These are phyloP conservation scores for Mucor saturninus DNA, from an alignment of 371 early-diverging fungal species.

Conservation along the genomic window DNA sequence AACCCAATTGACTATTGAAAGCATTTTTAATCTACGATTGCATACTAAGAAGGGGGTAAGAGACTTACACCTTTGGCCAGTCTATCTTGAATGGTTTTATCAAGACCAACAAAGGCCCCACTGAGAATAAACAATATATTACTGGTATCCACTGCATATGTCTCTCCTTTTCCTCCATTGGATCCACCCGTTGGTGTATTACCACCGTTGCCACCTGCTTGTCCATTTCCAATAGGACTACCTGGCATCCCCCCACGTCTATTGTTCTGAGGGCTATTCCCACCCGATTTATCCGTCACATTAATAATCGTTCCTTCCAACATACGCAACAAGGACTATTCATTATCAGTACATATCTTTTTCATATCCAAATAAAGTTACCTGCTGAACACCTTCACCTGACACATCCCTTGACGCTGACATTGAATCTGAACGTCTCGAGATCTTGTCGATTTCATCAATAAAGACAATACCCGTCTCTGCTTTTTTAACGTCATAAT, in stretches of 20 bases:
- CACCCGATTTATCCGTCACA: constrained; percentile 80
- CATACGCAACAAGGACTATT: constrained; percentile 75
- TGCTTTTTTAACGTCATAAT: constrained; percentile 84
- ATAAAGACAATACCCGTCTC: constrained; percentile 92
- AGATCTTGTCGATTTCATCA: constrained; percentile 92
- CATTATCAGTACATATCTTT: too few relatives aligned
- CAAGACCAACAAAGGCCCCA: constrained; percentile 90
- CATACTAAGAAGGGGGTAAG: too few relatives aligned
- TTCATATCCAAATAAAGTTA: background rate
- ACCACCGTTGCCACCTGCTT: constrained; percentile 48
- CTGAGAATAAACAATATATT: constrained; percentile 90
- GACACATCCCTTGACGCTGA: constrained; percentile 85
- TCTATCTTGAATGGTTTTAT: constrained; percentile 79
- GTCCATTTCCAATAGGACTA: constrained; percentile 27
- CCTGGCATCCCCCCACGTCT: constrained; percentile 42
- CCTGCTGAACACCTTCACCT: constrained; percentile 94
- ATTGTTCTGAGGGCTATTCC: constrained; percentile 37
- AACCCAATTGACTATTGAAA: constrained; percentile 70
- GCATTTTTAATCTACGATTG: too few relatives aligned
- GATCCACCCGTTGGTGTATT: constrained; percentile 10
- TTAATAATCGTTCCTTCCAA: constrained; percentile 87
- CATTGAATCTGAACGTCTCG: constrained; percentile 73
- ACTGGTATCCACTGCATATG: constrained; percentile 84
- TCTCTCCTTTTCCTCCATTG: constrained; percentile 68
- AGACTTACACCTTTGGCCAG: constrained; percentile 69